Evolutionary conservation across 2,329 filamentous ascomycete genomes (phyloP).

Genomic region (Albophoma yamanashiensis): DNA sequence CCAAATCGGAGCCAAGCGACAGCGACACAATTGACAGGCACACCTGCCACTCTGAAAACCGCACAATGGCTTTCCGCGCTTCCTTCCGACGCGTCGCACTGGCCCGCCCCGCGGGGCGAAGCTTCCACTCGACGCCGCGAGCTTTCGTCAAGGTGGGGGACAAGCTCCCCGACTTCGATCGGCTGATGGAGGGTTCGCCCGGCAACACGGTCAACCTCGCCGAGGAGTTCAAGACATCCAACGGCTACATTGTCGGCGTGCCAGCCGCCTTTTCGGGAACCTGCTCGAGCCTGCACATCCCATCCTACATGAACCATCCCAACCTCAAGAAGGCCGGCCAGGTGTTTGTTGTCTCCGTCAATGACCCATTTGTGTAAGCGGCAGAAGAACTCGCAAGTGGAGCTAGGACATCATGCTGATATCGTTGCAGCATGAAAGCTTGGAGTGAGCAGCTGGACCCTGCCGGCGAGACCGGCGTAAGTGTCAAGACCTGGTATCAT

Average conservation of each 20-base stretch:
- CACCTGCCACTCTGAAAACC: background rate
- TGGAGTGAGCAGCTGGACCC: constrained; percentile 76
- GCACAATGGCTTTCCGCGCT: constrained; percentile 25
- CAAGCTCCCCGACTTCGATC: constrained; percentile 63
- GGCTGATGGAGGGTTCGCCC: constrained; percentile 75
- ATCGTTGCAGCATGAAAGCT: constrained; percentile 65
- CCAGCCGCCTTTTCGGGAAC: constrained; percentile 62
- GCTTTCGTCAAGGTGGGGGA: constrained; percentile 68
- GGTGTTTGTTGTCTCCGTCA: constrained; percentile 86
- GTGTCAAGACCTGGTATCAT: constrained; percentile 20
- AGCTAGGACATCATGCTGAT: background rate
- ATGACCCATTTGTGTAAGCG: constrained; percentile 86
- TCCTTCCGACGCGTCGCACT: constrained; percentile 21
- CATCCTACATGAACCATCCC: constrained; percentile 73
- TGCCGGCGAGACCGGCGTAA: constrained; percentile 61
- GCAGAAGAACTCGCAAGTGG: background rate
- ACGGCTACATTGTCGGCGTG: constrained; percentile 76
- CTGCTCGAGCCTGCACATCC: constrained; percentile 59
- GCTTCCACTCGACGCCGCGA: constrained; percentile 55
- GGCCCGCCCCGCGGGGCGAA: constrained; percentile 20
- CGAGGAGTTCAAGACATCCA: constrained; percentile 58
- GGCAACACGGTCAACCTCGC: constrained; percentile 85
- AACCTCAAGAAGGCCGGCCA: constrained; percentile 69
- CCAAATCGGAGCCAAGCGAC: background rate
- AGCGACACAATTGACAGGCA: background rate